Evolutionary conservation across 768 basidiomycete species (phyloP).

Genomic region (Leccinum sublutescens): DNA sequence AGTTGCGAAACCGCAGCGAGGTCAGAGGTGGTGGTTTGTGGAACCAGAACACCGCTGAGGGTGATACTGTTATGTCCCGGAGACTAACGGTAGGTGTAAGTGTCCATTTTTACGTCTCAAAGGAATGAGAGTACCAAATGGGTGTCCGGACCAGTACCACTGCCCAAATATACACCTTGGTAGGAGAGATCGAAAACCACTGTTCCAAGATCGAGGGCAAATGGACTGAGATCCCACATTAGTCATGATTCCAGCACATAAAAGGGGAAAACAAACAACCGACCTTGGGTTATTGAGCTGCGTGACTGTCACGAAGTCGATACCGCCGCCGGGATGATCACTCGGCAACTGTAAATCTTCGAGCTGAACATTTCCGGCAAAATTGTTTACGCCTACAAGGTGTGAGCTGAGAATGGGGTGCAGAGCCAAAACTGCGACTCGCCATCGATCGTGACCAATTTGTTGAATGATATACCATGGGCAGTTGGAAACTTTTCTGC

Average conservation of each 20-base stretch:
- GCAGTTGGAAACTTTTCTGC: conserved; percentile 67
- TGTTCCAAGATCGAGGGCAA: conserved; percentile 66
- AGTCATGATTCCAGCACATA: neutral
- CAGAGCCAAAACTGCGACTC: conserved; percentile 5
- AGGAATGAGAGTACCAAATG: conserved; percentile 40
- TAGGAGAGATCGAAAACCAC: conserved; percentile 63
- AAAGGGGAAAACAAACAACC: neutral
- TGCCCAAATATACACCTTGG: conserved; percentile 53
- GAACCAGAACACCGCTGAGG: conserved; percentile 54
- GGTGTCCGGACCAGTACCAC: conserved; percentile 51
- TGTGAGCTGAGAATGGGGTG: neutral
- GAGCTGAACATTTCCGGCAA: conserved; percentile 53
- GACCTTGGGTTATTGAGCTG: conserved; percentile 58
- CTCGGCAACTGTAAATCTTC: conserved; percentile 63
- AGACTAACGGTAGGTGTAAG: conserved; percentile 31
- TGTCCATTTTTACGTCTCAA: neutral
- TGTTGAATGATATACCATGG: conserved; percentile 64
- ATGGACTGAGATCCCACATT: conserved; percentile 44
- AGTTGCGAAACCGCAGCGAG: conserved; percentile 55
- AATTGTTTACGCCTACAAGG: conserved; percentile 55
- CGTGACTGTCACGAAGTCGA: conserved; percentile 60
- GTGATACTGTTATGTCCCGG: conserved; percentile 59
- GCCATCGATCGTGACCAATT: conserved; percentile 58
- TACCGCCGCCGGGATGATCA: conserved; percentile 65
- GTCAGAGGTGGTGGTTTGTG: conserved; percentile 45